Evolutionary conservation across 2,329 filamentous ascomycete species (phyloP).

Genomic region (Stemphylium vesicarium): DNA sequence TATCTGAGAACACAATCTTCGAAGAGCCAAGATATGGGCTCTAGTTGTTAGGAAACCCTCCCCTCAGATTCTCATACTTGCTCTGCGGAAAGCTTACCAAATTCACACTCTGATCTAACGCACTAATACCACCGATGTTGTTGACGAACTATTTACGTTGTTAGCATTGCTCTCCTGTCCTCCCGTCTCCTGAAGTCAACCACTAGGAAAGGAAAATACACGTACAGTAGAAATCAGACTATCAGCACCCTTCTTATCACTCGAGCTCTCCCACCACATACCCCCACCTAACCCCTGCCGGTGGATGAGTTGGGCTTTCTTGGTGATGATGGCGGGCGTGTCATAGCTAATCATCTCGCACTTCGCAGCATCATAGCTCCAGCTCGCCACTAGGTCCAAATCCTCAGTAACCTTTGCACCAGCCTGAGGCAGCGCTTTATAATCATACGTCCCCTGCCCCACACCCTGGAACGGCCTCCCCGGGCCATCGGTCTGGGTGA

Average conservation of each 20-base stretch:
- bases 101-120: slow-evolving; percentile 63
- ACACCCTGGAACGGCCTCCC: slow-evolving; percentile 40
- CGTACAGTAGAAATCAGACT: slow-evolving; percentile 42
- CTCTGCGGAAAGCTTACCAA: slow-evolving; percentile 68
- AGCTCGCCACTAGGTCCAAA: slow-evolving; percentile 32
- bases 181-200: not conserved
- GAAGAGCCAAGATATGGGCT: not conserved
- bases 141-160: slow-evolving; percentile 52
- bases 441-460: slow-evolving; percentile 44
- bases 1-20: not conserved
- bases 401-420: slow-evolving; percentile 35
- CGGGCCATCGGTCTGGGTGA: slow-evolving; percentile 43
- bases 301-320: slow-evolving; percentile 37
- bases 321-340: slow-evolving; percentile 39
- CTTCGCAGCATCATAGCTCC: slow-evolving; percentile 34
- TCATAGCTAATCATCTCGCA: slow-evolving; percentile 43
- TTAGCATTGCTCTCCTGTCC: slow-evolving; percentile 6
- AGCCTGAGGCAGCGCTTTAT: slow-evolving; percentile 42
- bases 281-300: slow-evolving; percentile 41
- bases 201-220: not conserved
- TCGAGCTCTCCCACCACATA: slow-evolving; percentile 49
- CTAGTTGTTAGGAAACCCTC: slow-evolving; percentile 30
- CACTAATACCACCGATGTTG: slow-evolving; percentile 61
- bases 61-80: slow-evolving; percentile 71
- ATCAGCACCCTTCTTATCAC: slow-evolving; percentile 40